Base-by-base conservation (phyloP, 352 stramenopile genomes). In the Pythium phragmiticola region DNA sequence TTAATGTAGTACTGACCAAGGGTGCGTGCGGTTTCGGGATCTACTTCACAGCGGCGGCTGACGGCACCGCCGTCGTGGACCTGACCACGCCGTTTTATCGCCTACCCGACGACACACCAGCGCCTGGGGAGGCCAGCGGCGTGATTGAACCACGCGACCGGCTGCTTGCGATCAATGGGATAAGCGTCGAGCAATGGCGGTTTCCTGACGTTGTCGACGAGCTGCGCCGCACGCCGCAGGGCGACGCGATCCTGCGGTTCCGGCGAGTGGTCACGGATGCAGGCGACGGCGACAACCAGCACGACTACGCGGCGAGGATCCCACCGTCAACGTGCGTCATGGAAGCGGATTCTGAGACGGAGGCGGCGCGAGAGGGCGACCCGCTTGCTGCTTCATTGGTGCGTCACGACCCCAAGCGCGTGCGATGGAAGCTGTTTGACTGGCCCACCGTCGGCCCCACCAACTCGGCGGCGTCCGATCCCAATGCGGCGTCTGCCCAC, bases 1-100 rank as follows among this genome's bases (percentile, higher is more conserved):
- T 88, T 69, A 72, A 78, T 4, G 83, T 86, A 13, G 55, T 57
- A 57, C 70, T 92, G 37, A 17, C 63, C 53, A 92, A 90, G 46
- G 78, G 70, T 45, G 60, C 70, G n/a, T 89, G 77, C 37, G 83
- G 83, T 16, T 75, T 92, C 19, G 83, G 83, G 19, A 90, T 92
- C 55, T 92, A 92, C 66, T 92, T 92, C 60, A 69, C 63, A 7
- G 57, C 71, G 0, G 60, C 65, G 47, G 60, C 48, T 8, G 65
- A 72, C n/a, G 70, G 72, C 17, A 45, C 68, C 6, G 83, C 83
- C 8, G 64, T 87, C 11, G 83, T 90, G 50, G 81, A 92, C 62
- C 74, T 60, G 2, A 61, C 71, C 11, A 67, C 87, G 30, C 79
- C 83, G 4, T 92, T 92, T 60, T 92, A 90, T 46, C 79, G 77